Base-by-base conservation (phyloP, 2,329 filamentous ascomycete species). In the Paraconiothyrium sp. region DNA sequence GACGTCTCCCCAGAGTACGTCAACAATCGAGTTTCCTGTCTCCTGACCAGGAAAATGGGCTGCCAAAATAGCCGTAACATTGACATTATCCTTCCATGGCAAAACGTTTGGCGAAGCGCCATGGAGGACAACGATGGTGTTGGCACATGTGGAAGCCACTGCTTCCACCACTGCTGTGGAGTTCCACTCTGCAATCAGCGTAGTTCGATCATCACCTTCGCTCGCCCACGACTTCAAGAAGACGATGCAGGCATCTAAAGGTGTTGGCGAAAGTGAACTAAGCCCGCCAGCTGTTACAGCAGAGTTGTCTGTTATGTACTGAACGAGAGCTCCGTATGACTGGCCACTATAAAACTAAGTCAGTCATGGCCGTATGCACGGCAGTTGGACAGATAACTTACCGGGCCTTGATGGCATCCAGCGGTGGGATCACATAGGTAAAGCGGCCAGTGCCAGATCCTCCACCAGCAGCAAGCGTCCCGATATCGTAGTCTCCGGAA, bases 1-100 rank as follows among this genome's bases (percentile, higher is more conserved):
- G 9, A 89, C 84, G 22, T 90, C 85, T 2, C 93, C 93, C 65
- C 93, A 92, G 1, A 97, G 81, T 1, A 81, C 68, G 54, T 80
- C 79, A 1, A 72, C 72, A 35, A 81, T 70, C 1, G 76, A 74
- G 54, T 79, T 78, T 2, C 78, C 79, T 7, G 67, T 69, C 60
- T 81, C 78, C 61, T 81, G 73, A 9, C 80, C 79, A 0, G 78
- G 76, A 35, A 78, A 71, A 58, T 81, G 78, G 1, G 79, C 79
- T 27, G 72, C 75, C 1, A 82, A 60, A 32, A 82, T 80, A 9
- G 76, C 78, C 9, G 74, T 79, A 11, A 81, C 74, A 41, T 81
- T 82, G 1, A 74, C 69, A 57, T 81, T 75, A 61, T 79, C 64
- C 6, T 74, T 74, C 72, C 77, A 81, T 0, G 80, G 78, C 52